Base-by-base conservation (phyloP, 2,329 filamentous ascomycete genomes). In the Penicillium sp. region DNA sequence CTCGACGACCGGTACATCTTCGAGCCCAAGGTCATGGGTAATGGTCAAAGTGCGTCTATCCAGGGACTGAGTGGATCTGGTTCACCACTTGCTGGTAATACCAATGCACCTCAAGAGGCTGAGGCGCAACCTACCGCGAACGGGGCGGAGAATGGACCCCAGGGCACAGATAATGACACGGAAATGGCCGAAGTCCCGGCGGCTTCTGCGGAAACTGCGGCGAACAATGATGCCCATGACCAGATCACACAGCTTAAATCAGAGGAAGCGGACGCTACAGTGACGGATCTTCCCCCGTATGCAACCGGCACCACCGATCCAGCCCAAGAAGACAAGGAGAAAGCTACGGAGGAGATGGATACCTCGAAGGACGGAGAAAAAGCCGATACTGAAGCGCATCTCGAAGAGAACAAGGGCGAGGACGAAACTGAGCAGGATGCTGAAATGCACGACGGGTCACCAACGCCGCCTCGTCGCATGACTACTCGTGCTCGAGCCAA, bases 1-100 rank as follows among this genome's bases (percentile, higher is more conserved):
- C 67, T 70, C 5, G 72, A 77, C 41, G 81, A 83, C 56, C 69
- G 72, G 48, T 69, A 67, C 55, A 69, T 81, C 44, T 79, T 80
- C 65, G 68, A 73, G 50, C 71, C 74, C 18, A 61, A 62, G 38
- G 50, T 58, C 28, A 48, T 50, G 43, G 55, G 58, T 28, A 59
- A 60, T 7, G 53, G 46, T 3, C 44, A 53, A 13, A 61, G 24
- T 28, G 54, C 56, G 22, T 54, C 58, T 10, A 24, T 61, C 33
- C 50, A 58, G 22, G 53, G 45, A 24, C 53, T 50, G 11, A 64
- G 58, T 44, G 57, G 49, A 8, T 44, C 45, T n/a, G 51, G 48
- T 4, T 52, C 49, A 6, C 51, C 57, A 5, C 55, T 54, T 22
- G 46, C 41, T 41, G 58, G 35, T 22, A 50, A 56, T 18, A 44